Base-by-base conservation (phyloP, 306 rosid species). In the Canavalia ensiformis region DNA sequence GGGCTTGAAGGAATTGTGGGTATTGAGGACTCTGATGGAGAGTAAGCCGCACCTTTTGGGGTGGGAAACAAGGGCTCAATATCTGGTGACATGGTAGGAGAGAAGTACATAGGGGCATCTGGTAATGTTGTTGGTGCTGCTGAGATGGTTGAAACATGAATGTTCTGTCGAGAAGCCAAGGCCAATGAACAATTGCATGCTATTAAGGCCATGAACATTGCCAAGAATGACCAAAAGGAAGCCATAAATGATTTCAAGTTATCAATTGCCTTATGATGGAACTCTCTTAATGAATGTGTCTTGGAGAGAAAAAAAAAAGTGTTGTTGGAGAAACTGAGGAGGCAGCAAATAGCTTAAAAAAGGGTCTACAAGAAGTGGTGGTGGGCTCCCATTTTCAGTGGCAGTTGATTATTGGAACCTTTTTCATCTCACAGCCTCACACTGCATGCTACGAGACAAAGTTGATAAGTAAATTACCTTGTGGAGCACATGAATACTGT, bases 1-100 rank as follows among this genome's bases (percentile, higher is more conserved):
- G 88, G 90, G 39, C 82, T 81, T 50, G 90, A 78, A 68, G 90
- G 88, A 47, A 87, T 87, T 9, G 86, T 87, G 1, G 90, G 90
- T 30, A 84, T 9, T 41, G 90, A 81, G 1, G 85, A 84, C 7
- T 87, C 90, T 41, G 86, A 54, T 1, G 90, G 90, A 68, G 90
- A 55, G 29, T 4, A 54, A 74, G 90, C 86, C 6, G 45, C 57
- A 58, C 79, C 35, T 29, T 84, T 79, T 3, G 90, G 88, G 0
- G 88, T 73, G 5, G 90, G 90, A 60, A 87, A 84, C 42, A 87
- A 69, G 2, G 90, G 90, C 13, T 87, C 88, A 50, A 74, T 84
- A 74, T 87, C 88, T 62, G 90, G 90, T 47, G 90, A 87, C 4
- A 87, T 63, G 71, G 88, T 11, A 5, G 88, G 70, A 72, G 87